Evolutionary conservation across 495 filamentous ascomycete species (phyloP), one percentile per base, ranked within the genome.

Genomic region (Alectoria sarmentosa): DNA sequence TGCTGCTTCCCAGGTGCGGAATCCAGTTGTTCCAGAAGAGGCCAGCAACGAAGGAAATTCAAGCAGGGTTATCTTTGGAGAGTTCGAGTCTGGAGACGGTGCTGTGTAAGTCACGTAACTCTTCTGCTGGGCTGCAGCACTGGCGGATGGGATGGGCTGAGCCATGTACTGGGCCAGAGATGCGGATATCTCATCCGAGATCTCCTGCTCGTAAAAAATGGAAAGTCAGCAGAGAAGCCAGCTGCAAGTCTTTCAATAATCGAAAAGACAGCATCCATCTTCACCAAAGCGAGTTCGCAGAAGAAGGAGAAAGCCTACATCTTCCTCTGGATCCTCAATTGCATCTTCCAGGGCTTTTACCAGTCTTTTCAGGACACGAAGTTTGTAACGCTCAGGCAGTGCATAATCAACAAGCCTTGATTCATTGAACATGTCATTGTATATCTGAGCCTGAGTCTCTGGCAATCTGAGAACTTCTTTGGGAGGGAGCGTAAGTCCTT

Each of bases 1-100:
- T 1, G 91, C 86, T 6, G 93, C 93, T 76, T 96, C 93, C 93
- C 93, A 98, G 8, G 93, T 98, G 15, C 93, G 84, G 36, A 91
- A 78, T 0, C 93, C 93, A 0, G 93, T 97, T 4, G 90, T 96
- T 6, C 90, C 90, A 9, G 80, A 76, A 1, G 84, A 84, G 13
- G 90, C 86, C 49, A 98, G 84, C 2, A 96, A 73, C 36, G 81
- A 80, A 6, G 88, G 85, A 15, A 88, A 86, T 76, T 98, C 93
- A 6, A 88, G 76, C 0, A 90, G 71, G 14, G 78, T 88, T 64
- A 88, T 74, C 65, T 38, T 66, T 66, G 38, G 23, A 17, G 65
- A 23, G 57, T 70, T 56, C 60, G 76, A 68, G 61, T 67, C 23
- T 56, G 58, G 54, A 61, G 65, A 7, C 73, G 86, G 71, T 69